phyloP scores from a whole-genome alignment of 192 early-diverging fungal species.

The Coemansia sp. region DNA sequence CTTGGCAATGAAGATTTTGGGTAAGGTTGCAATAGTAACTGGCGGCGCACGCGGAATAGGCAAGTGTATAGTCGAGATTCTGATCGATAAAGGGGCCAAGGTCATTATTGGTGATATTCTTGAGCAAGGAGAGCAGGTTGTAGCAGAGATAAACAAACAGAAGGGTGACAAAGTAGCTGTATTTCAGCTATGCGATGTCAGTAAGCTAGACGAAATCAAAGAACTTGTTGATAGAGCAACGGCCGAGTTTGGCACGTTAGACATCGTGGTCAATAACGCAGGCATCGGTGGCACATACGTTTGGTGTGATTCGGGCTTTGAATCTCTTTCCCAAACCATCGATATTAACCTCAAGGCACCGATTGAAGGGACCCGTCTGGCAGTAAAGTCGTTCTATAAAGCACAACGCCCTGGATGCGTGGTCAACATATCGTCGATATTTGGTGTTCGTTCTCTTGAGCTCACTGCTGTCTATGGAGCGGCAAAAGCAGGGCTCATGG shows the following conservation, averaged over 20 bases:
- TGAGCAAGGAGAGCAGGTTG: conserved; percentile 35
- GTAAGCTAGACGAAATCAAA: conserved; percentile 30
- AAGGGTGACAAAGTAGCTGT: conserved; percentile 11
- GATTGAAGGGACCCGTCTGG: conserved; percentile 70
- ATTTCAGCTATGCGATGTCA: conserved; percentile 55
- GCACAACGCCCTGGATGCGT: conserved; percentile 57
- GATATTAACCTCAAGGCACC: conserved; percentile 74
- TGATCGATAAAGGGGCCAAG: conserved; percentile 58
- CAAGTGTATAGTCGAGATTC: conserved; percentile 53
- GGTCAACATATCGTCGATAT: conserved; percentile 69
- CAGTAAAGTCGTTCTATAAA: conserved; percentile 54
- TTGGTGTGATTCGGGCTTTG: conserved; percentile 39
- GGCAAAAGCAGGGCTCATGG: conserved; percentile 67
- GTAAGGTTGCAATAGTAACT: conserved; percentile 65
- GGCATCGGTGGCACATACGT: conserved; percentile 47
- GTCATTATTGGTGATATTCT: conserved; percentile 62
- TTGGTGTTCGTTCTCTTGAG: conserved; percentile 53
- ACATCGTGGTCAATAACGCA: conserved; percentile 62
- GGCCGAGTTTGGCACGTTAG: conserved; percentile 56
- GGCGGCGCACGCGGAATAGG: conserved; percentile 67
- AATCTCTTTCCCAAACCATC: conserved; percentile 56
- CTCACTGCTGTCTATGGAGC: conserved; percentile 66
- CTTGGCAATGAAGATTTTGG: conserved; percentile 11
- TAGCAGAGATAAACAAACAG: conserved; percentile 18
- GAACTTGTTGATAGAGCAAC: conserved; percentile 38